These are phyloP conservation scores for Fusarium floridanum DNA, from an alignment of 2,329 filamentous ascomycete genomes.

Conservation along the genomic window DNA sequence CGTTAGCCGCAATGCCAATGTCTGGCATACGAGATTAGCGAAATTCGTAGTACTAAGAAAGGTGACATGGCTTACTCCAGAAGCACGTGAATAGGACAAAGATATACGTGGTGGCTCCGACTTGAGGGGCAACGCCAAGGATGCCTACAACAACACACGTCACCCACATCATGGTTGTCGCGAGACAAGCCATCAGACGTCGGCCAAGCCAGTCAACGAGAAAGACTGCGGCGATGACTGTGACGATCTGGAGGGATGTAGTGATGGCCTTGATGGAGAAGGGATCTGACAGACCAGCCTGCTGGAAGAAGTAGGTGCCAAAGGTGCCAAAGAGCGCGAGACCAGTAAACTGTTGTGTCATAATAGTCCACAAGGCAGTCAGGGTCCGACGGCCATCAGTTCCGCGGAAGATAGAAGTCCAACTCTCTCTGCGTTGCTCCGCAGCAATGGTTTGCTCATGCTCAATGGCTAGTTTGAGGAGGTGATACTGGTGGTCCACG, in stretches of 20 bases:
- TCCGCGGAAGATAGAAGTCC: slow-evolving; percentile 48
- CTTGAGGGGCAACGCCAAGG: not conserved
- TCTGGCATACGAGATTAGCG: not conserved
- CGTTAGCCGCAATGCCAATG: slow-evolving; percentile 1
- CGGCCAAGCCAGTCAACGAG: not conserved
- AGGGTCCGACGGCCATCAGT: slow-evolving; percentile 47
- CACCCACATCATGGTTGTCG: not conserved
- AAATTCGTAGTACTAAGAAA: no score
- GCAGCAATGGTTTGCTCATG: slow-evolving; percentile 29
- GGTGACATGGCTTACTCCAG: not conserved
- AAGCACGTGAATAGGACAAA: slow-evolving; percentile 1
- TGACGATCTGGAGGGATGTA: not conserved
- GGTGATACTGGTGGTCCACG: not conserved
- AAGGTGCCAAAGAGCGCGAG: slow-evolving; percentile 55
- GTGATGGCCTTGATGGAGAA: slow-evolving; percentile 2
- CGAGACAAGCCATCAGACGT: not conserved
- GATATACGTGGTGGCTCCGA: not conserved
- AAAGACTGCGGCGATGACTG: not conserved
- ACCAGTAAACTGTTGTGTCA: slow-evolving; percentile 32
- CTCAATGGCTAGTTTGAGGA: not conserved
- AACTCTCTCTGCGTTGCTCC: slow-evolving; percentile 38
- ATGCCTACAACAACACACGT: not conserved
- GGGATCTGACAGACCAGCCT: not conserved
- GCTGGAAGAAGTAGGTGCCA: slow-evolving; percentile 56
- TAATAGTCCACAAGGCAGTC: slow-evolving; percentile 46